Percentiles rank a stretch among this genome's conserved stretches.
Evolutionary conservation across 2,329 filamentous ascomycete species (phyloP).

Genomic region (Fusarium sp.): DNA sequence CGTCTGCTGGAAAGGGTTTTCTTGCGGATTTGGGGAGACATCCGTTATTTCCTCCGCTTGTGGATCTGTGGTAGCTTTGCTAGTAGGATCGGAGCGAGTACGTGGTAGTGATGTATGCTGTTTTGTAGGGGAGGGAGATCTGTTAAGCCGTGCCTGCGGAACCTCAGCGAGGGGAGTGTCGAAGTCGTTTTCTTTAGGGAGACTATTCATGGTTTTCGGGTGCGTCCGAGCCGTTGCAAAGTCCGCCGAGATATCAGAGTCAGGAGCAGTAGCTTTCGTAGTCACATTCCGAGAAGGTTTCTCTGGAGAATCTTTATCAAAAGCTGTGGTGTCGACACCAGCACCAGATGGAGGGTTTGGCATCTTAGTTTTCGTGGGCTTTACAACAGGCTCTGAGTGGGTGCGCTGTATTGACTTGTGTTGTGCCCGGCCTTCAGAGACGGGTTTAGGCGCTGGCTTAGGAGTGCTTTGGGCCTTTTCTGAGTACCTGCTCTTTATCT

Average conservation of each 20-base stretch:
- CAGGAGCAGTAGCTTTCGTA: slow-evolving; percentile 18
- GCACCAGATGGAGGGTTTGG: slow-evolving; percentile 42
- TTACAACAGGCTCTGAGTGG: slow-evolving; percentile 37
- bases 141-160: slow-evolving; percentile 59
- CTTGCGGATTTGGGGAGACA: background rate
- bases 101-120: slow-evolving; percentile 34
- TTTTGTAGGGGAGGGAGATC: slow-evolving; percentile 54
- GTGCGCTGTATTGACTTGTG: slow-evolving; percentile 41
- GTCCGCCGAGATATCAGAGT: slow-evolving; percentile 53
- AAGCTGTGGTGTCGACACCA: slow-evolving; percentile 57
- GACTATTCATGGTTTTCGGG: slow-evolving; percentile 46
- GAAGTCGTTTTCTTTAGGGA: slow-evolving; percentile 43
- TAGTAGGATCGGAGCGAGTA: slow-evolving; percentile 57
- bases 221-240: slow-evolving; percentile 60
- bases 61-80: slow-evolving; percentile 10
- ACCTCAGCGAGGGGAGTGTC: slow-evolving; percentile 58
- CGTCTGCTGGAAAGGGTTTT: slow-evolving; percentile 7
- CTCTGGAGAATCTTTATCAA: slow-evolving; percentile 51
- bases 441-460: slow-evolving; percentile 17
- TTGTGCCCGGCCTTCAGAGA: slow-evolving; percentile 7
- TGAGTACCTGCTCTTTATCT: slow-evolving; percentile 56
- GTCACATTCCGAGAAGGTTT: slow-evolving; percentile 26
- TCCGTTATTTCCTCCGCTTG: slow-evolving; percentile 10
- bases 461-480: slow-evolving; percentile 16
- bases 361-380: slow-evolving; percentile 23